These are phyloP conservation scores for Ascochyta viciae-villosae DNA, from an alignment of 2,329 filamentous ascomycete species.

Conservation along the genomic window DNA sequence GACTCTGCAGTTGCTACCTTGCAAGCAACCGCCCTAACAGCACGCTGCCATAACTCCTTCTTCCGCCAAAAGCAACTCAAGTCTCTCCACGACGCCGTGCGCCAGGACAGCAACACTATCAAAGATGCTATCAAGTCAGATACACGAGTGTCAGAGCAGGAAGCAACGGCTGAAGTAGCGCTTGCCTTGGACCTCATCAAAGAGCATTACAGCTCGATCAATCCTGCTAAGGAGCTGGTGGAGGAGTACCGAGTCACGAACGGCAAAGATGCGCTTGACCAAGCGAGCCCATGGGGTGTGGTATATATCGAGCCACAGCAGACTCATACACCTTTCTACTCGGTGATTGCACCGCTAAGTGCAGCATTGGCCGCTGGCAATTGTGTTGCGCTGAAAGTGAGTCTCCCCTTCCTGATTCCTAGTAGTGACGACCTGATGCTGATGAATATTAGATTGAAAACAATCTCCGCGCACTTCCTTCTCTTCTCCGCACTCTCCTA, in stretches of 20 bases:
- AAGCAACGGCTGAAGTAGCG: slow-evolving; percentile 53
- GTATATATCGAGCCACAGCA: slow-evolving; percentile 57
- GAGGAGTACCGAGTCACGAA: slow-evolving; percentile 54
- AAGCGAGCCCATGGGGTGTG: slow-evolving; percentile 50
- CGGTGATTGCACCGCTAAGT: slow-evolving; percentile 41
- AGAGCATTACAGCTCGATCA: slow-evolving; percentile 50
- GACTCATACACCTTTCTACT: slow-evolving; percentile 58
- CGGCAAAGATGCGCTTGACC: slow-evolving; percentile 47
- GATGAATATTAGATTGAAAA: slow-evolving; percentile 47
- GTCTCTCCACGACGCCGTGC: slow-evolving; percentile 50
- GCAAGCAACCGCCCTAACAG: slow-evolving; percentile 54
- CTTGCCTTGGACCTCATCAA: slow-evolving; percentile 51
- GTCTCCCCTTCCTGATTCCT: neutral
- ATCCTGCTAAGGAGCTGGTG: slow-evolving; percentile 48
- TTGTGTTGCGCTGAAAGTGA: slow-evolving; percentile 59
- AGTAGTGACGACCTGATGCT: neutral
- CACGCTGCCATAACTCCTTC: slow-evolving; percentile 54
- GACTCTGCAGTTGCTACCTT: slow-evolving; percentile 38
- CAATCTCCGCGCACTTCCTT: slow-evolving; percentile 46
- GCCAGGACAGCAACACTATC: slow-evolving; percentile 46
- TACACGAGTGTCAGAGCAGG: slow-evolving; percentile 41
- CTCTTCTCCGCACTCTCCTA: slow-evolving; percentile 50
- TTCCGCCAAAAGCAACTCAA: slow-evolving; percentile 58
- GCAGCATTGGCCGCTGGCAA: slow-evolving; percentile 61
- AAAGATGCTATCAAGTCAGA: slow-evolving; percentile 53